Conservation (phyloP, 768 basidiomycete genomes). For the Lactarius sanguifluus region DNA sequence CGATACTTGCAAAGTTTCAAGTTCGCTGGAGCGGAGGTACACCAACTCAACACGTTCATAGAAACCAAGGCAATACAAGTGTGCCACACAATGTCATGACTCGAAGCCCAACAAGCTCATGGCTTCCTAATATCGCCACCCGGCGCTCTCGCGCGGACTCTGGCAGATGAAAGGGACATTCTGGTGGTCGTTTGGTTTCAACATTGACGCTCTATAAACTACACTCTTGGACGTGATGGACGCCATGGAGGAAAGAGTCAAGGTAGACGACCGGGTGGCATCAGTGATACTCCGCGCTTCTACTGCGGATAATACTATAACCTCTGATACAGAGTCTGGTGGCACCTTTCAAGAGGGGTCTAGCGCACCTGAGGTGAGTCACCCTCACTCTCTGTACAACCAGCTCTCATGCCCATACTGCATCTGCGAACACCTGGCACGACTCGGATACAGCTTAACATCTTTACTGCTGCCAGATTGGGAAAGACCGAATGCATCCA, state of each 20-base stretch:
- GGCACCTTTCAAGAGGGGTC: not conserved
- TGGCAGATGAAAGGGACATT: not conserved
- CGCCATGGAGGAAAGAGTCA: slow-evolving; percentile 4
- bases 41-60: not conserved
- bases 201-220: not conserved
- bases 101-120: not conserved
- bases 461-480: slow-evolving; percentile 82
- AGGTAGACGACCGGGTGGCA: slow-evolving; percentile 1
- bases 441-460: slow-evolving; percentile 46
- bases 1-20: not conserved
- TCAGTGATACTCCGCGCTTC: not conserved
- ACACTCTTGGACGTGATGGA: not conserved
- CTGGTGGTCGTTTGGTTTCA: not conserved
- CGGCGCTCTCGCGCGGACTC: not conserved
- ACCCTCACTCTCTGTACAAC: not conserved
- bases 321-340: not conserved
- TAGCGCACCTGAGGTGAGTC: slow-evolving; percentile 3
- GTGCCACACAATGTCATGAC: not conserved
- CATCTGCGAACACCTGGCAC: not conserved
- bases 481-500: slow-evolving; percentile 70
- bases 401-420: not conserved
- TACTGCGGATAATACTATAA: not conserved
- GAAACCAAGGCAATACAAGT: not conserved
- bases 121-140: not conserved
- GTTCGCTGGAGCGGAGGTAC: not conserved